Conservation (phyloP, 2,329 filamentous ascomycete genomes). For the Phoma herbarum region DNA sequence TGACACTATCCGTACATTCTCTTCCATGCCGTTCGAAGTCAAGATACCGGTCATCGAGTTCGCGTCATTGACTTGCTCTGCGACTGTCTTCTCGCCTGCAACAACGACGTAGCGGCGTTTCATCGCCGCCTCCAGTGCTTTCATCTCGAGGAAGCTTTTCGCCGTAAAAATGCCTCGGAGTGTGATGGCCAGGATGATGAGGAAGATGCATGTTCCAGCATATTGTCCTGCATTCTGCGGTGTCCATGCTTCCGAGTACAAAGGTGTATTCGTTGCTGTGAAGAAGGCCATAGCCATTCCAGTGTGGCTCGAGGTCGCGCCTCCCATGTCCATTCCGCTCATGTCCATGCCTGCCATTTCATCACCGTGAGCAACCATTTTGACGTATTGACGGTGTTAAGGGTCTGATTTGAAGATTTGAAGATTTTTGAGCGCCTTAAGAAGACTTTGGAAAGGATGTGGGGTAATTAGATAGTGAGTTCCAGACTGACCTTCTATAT, state of each 20-base stretch:
- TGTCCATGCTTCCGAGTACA: conserved; percentile 77
- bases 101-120: conserved; percentile 80
- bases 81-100: conserved; percentile 67
- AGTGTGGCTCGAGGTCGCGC: conserved; percentile 29
- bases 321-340: conserved; percentile 31
- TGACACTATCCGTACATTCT: conserved; percentile 78
- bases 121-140: conserved; percentile 77
- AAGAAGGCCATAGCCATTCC: conserved; percentile 71
- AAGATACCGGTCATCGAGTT: conserved; percentile 72
- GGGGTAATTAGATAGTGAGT: conserved; percentile 33
- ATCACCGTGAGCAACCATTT: conserved; percentile 43
- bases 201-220: conserved; percentile 90
- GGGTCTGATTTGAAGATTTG: not conserved
- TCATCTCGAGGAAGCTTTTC: conserved; percentile 66
- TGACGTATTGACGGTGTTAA: conserved; percentile 7
- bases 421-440: not conserved
- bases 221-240: conserved; percentile 75
- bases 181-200: conserved; percentile 76
- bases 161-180: conserved; percentile 76
- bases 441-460: not conserved
- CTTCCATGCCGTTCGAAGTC: conserved; percentile 80
- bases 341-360: conserved; percentile 34
- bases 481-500: conserved; percentile 40
- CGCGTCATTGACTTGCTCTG: conserved; percentile 63
- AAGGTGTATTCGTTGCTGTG: conserved; percentile 66